These are phyloP conservation scores for Talaromyces thailandensis DNA, from an alignment of 495 filamentous ascomycete genomes.

Conservation along the genomic window DNA sequence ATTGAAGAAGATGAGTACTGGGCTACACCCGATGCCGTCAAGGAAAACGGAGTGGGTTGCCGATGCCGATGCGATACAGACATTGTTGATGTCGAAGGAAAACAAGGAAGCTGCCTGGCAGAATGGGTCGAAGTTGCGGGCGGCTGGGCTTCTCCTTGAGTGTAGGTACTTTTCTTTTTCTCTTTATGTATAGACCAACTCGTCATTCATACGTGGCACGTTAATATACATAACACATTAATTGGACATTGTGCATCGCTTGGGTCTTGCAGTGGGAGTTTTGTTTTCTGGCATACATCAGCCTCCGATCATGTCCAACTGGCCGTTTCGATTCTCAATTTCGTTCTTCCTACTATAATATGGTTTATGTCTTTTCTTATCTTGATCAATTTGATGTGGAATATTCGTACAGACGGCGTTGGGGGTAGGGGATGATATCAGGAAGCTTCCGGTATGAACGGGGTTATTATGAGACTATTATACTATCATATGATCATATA, in stretches of 20 bases:
- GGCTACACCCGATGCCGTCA: conserved; percentile 74
- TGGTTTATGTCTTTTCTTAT: neutral
- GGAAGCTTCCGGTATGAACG: neutral
- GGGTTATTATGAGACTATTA: neutral
- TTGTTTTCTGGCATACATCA: neutral
- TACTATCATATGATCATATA: neutral
- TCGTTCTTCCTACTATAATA: conserved; percentile 2
- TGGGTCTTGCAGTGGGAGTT: neutral
- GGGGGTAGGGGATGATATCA: neutral
- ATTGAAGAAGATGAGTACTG: conserved; percentile 96
- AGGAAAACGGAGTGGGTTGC: conserved; percentile 96
- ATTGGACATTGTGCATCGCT: conserved; percentile 1
- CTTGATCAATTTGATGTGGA: neutral
- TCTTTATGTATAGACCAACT: conserved; percentile 22
- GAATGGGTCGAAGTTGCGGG: conserved; percentile 99
- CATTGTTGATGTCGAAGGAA: conserved; percentile 94
- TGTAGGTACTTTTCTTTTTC: conserved; percentile 19
- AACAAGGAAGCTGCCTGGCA: conserved; percentile 85
- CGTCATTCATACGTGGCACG: neutral
- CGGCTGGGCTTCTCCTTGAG: conserved; percentile 73
- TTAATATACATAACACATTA: neutral
- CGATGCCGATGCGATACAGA: conserved; percentile 98
- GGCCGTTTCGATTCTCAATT: neutral
- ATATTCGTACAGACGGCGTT: neutral
- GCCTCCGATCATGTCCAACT: neutral